These are phyloP conservation scores for Plasmodium cynomolgi DNA, from an alignment of 169 alveolate genomes.

Conservation along the genomic window DNA sequence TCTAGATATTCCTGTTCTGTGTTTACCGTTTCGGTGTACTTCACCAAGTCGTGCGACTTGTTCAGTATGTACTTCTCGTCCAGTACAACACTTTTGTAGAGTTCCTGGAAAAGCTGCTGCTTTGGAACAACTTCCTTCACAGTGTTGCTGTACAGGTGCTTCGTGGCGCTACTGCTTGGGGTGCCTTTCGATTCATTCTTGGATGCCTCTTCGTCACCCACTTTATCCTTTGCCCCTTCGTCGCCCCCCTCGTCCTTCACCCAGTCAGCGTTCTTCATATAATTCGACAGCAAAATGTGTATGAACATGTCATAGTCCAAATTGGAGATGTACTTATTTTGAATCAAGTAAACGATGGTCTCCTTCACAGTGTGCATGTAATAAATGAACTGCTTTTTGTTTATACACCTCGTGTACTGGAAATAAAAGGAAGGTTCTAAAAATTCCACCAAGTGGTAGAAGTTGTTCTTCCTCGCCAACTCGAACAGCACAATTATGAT, in stretches of 20 bases:
- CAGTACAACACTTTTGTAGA: slow-evolving; percentile 44
- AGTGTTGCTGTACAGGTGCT: slow-evolving; percentile 24
- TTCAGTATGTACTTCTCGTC: slow-evolving; percentile 37
- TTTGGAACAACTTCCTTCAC: slow-evolving; percentile 12
- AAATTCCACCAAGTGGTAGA: slow-evolving; percentile 60
- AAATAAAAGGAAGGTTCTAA: slow-evolving; percentile 74
- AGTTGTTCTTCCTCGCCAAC: slow-evolving; percentile 54
- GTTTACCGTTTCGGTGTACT: slow-evolving; percentile 75
- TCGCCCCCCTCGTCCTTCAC: slow-evolving; percentile 12
- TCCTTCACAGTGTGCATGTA: slow-evolving; percentile 74
- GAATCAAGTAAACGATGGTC: slow-evolving; percentile 63
- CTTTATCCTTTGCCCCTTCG: background rate
- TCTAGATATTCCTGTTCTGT: slow-evolving; percentile 78
- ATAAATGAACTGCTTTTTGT: slow-evolving; percentile 67
- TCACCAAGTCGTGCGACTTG: slow-evolving; percentile 52
- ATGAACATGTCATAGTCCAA: slow-evolving; percentile 67
- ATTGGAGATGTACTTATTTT: slow-evolving; percentile 54
- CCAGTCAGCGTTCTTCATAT: slow-evolving; percentile 46
- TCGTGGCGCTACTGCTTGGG: background rate
- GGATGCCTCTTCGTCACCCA: background rate
- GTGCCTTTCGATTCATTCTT: background rate
- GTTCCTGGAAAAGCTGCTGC: slow-evolving; percentile 43
- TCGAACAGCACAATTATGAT: slow-evolving; percentile 55
- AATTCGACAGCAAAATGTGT: slow-evolving; percentile 60
- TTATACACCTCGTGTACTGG: slow-evolving; percentile 63